phyloP scores from a whole-genome alignment of 441 rosid genomes.

The Corymbia calophylla region DNA sequence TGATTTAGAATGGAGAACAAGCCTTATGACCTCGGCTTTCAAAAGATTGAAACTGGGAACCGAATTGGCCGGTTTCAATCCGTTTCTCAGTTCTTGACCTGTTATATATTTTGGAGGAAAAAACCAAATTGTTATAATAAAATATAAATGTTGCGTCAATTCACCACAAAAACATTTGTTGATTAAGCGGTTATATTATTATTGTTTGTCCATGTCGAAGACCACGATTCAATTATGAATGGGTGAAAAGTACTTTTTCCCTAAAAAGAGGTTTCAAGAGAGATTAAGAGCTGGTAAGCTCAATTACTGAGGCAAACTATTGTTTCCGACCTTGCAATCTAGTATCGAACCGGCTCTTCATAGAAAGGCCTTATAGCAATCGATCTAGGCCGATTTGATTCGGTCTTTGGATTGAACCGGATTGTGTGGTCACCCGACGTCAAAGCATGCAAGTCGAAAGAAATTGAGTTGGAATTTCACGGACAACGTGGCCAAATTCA shows the following conservation, averaged over 20 bases:
- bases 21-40: neutral
- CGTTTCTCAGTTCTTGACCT: rapidly evolving
- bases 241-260: neutral
- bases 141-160: neutral
- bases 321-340: neutral
- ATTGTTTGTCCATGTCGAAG: neutral
- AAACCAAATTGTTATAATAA: neutral
- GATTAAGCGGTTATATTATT: neutral
- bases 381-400: neutral
- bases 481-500: neutral
- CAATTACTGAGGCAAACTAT: neutral
- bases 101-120: neutral
- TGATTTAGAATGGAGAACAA: neutral
- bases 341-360: neutral
- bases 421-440: neutral
- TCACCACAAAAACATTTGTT: neutral
- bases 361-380: neutral
- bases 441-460: neutral
- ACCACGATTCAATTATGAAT: neutral
- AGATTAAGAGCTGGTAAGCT: neutral
- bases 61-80: neutral
- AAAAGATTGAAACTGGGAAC: neutral
- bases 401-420: neutral
- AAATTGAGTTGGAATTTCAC: neutral
- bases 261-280: neutral